Percentiles rank a stretch among this genome's conserved stretches.
These are phyloP conservation scores for Cladosporium austrohemisphaericum DNA, from an alignment of 2,329 filamentous ascomycete species.

Conservation along the genomic window DNA sequence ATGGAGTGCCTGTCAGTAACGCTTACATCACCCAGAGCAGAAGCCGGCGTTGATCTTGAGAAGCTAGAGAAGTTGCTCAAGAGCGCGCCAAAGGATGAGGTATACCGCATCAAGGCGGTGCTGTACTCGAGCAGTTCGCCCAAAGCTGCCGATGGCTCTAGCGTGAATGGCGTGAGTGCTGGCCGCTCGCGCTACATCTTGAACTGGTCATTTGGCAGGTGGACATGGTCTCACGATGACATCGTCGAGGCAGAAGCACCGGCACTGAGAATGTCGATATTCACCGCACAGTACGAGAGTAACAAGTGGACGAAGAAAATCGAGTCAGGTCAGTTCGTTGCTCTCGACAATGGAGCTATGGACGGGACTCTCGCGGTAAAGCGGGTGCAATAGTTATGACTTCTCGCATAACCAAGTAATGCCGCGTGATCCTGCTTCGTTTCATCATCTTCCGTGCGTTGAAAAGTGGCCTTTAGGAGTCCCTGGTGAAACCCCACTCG, in stretches of 20 bases:
- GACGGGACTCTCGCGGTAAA: constrained; percentile 51
- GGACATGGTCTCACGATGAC: constrained; percentile 73
- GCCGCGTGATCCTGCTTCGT: too few relatives aligned
- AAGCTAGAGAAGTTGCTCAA: constrained; percentile 65
- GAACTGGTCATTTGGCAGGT: constrained; percentile 96
- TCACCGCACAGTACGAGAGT: constrained; percentile 69
- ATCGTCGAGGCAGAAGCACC: constrained; percentile 40
- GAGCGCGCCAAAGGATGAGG: constrained; percentile 81
- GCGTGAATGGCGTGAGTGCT: constrained; percentile 31
- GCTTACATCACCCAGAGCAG: constrained; percentile 40
- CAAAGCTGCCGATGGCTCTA: constrained; percentile 35
- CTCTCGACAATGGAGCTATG: constrained; percentile 19
- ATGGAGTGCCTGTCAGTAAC: constrained; percentile 89
- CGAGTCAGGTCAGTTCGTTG: constrained; percentile 41
- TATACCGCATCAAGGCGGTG: constrained; percentile 87
- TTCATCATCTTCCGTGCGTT: too few relatives aligned
- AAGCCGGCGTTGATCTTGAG: constrained; percentile 53
- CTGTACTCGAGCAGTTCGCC: constrained; percentile 47
- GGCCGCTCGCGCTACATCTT: constrained; percentile 69
- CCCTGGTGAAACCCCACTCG: background rate
- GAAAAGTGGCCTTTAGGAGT: too few relatives aligned
- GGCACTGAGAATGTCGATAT: constrained; percentile 68
- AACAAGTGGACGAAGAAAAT: constrained; percentile 73
- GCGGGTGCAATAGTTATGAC: constrained; percentile 31
- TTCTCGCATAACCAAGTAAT: too few relatives aligned